phyloP scores from a whole-genome alignment of 2,329 filamentous ascomycete genomes.

The Pseudocercospora pini-densiflorae region DNA sequence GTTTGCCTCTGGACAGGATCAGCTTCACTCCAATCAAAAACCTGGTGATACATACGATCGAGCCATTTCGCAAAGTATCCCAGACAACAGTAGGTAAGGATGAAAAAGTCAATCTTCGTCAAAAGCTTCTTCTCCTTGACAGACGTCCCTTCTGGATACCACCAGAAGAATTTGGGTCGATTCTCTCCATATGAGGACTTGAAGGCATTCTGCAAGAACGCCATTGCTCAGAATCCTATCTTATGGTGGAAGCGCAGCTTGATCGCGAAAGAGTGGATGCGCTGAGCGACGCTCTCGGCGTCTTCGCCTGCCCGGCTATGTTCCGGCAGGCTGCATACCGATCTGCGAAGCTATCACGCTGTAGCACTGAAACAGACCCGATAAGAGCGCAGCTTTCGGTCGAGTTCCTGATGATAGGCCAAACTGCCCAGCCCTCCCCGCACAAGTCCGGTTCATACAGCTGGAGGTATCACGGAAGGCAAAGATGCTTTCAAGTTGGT shows the following conservation, averaged over 20 bases:
- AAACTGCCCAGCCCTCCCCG: background rate
- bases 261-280: background rate
- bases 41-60: slow-evolving; percentile 12
- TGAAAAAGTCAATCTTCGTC: slow-evolving; percentile 29
- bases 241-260: background rate
- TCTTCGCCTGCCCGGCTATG: background rate
- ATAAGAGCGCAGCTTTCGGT: background rate
- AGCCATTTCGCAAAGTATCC: slow-evolving; percentile 28
- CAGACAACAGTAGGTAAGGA: slow-evolving; percentile 24
- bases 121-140: slow-evolving; percentile 23
- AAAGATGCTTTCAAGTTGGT: background rate
- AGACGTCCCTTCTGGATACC: slow-evolving; percentile 25
- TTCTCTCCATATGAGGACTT: slow-evolving; percentile 20
- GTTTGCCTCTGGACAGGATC: slow-evolving; percentile 38
- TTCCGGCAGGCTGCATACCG: background rate
- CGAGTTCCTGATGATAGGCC: slow-evolving; percentile 5
- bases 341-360: background rate
- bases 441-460: background rate
- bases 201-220: slow-evolving; percentile 20
- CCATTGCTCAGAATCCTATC: slow-evolving; percentile 8
- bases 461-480: too few relatives aligned
- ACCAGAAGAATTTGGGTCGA: slow-evolving; percentile 27
- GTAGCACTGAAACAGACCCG: background rate
- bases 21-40: background rate
- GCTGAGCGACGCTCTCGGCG: background rate